phyloP scores from a whole-genome alignment of 805 yeast genomes.

The Sungouiozyma ichnusensis region DNA sequence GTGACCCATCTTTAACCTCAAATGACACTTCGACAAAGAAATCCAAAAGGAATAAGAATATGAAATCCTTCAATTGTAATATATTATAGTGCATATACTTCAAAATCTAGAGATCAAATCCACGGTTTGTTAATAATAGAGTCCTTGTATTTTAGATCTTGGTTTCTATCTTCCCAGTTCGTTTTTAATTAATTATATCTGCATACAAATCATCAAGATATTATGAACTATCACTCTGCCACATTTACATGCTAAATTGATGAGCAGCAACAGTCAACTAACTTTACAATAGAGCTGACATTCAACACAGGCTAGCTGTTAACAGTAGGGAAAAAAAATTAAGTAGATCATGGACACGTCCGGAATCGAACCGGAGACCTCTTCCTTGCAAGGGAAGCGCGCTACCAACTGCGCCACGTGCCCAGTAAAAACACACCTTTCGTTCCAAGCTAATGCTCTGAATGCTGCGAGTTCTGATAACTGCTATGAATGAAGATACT shows the following conservation, averaged over 20 bases:
- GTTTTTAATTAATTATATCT: not conserved
- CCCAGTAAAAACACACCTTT: not conserved
- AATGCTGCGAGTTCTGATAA: too few species aligned
- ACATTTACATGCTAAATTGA: not conserved
- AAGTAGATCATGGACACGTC: not conserved
- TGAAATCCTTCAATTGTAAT: not conserved
- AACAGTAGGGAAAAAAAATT: not conserved
- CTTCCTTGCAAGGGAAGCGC: slow-evolving; percentile 3
- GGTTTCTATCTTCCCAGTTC: not conserved
- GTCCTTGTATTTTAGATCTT: not conserved
- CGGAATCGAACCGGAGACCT: not conserved
- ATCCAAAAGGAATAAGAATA: not conserved
- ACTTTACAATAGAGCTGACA: not conserved
- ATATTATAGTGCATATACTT: not conserved
- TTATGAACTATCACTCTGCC: too few species aligned
- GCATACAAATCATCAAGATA: not conserved
- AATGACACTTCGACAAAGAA: not conserved
- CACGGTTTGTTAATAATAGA: not conserved
- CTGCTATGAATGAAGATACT: too few species aligned
- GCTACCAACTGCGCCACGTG: slow-evolving; percentile 3
- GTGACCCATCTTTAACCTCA: not conserved
- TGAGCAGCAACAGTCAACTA: too few species aligned
- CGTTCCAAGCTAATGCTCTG: too few species aligned
- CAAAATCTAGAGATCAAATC: not conserved
- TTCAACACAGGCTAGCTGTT: not conserved